Evolutionary conservation across 371 early-diverging fungal genomes (phyloP), one percentile per base, ranked within the genome.

Genomic region (Rhizopus sp.): DNA sequence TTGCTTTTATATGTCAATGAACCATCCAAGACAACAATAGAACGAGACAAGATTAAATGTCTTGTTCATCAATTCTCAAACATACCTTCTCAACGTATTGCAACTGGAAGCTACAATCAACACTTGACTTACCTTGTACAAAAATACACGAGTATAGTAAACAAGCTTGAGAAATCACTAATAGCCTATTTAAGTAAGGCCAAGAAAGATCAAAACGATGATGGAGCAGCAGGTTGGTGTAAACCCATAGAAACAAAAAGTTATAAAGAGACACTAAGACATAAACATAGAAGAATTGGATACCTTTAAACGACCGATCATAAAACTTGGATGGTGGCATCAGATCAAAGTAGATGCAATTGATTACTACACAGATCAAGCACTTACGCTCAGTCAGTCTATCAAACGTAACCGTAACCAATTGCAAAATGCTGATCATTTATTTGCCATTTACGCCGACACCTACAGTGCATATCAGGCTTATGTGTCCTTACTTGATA

Each of bases 291-390:
- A 45, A 23, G 29, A 35, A 46, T 3, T 9, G 37, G 29, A 13
- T 41, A 41, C 13, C 39, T 5, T 53, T 7, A 49, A 46, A 10
- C 17, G 59, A 10, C 60, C 60, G 8, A 39, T 13, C 9, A 23
- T 53, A 30, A 16, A 40, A 13, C 23, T 47, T 6, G 30, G 41
- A 6, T 53, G 53, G 60, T 46, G 23, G 23, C 23, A 46, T 67
- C 77, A 23, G 82, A 88, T 29, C 16, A 53, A 67, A 34, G 85
- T 89, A 6, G 93, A 93, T 47, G 81, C 88, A 8, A 93, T 94
- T 48, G 81, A 86, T 44, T 78, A 84, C 64, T 88, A 87, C 57
- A 82, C 88, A 12, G 62, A 72, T 31, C 66, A 80, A 42, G 78
- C 92, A 5, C 78, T 84, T 32, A 64, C 66, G 3, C 66, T 91